Evolutionary conservation across 1,139 yeast genomes (phyloP).

Genomic region (Saccharomyces hybrid): DNA sequence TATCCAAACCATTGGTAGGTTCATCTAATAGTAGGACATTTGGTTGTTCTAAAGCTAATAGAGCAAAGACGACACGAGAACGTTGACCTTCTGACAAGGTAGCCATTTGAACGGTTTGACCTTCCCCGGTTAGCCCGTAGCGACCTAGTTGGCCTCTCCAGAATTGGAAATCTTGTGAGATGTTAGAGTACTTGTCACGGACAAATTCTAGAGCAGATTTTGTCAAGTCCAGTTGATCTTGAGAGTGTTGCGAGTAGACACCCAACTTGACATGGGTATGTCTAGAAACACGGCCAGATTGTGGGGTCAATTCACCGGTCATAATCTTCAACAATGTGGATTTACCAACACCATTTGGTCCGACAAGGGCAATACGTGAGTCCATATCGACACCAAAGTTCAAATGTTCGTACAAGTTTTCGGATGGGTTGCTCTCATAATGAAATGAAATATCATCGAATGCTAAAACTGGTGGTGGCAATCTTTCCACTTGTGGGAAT

Average conservation of each 20-base stretch:
- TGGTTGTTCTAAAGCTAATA: conserved; percentile 91
- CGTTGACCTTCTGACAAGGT: conserved; percentile 98
- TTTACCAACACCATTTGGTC: conserved; percentile 99
- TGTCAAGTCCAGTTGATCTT: conserved; percentile 93
- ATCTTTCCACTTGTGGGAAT: conserved; percentile 92
- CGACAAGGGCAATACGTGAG: conserved; percentile 94
- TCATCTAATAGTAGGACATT: conserved; percentile 93
- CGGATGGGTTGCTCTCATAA: conserved; percentile 79
- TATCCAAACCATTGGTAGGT: conserved; percentile 99
- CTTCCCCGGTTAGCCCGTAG: conserved; percentile 97
- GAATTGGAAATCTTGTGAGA: conserved; percentile 97
- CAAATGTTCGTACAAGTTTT: conserved; percentile 81
- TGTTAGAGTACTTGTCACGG: conserved; percentile 79
- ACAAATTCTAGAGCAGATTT: conserved; percentile 94
- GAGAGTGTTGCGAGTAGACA: conserved; percentile 98
- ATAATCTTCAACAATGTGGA: conserved; percentile 90
- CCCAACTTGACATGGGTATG: conserved; percentile 98
- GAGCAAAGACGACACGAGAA: conserved; percentile 96
- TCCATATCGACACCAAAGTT: conserved; percentile 99
- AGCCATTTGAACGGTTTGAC: conserved; percentile 97
- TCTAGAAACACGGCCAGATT: conserved; percentile 89
- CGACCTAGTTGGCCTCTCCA: conserved; percentile 99
- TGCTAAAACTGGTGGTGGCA: conserved; percentile 97
- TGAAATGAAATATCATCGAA: conserved; percentile 93
- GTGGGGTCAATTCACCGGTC: conserved; percentile 90